Base-by-base conservation (phyloP, 768 basidiomycete genomes). In the Leccinum uliginosum region DNA sequence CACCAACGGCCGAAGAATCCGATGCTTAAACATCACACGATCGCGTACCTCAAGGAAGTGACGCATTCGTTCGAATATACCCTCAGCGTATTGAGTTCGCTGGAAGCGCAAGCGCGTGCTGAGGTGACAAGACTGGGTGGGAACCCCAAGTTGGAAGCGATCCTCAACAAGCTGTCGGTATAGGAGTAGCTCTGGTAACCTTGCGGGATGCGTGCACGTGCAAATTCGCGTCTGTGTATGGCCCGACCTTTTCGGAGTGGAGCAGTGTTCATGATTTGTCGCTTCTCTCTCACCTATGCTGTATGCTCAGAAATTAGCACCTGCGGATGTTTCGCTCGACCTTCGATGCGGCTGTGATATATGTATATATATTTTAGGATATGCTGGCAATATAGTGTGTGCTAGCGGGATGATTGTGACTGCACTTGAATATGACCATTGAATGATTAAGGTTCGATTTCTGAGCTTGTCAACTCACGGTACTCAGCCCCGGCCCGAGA, bases 41-140 rank as follows among this genome's bases (percentile, higher is more conserved):
- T 98, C 54, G 73, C 80, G 17, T 94, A 95, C 67, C 83, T 98
- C 62, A 78, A 78, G 47, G 75, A 84, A 23, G 79, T 80, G 30
- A 98, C 94, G 0, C 79, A 82, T 47, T 94, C 93, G 0, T 97
- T 98, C 64, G 87, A 84, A 1, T 98, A 98, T 68, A 96, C 93
- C 0, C 73, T 85, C 7, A 71, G 73, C 0, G 92, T 96, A 1
- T 72, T 98, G 40, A 63, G 68, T 6, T 81, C 75, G 3, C 75
- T 98, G 15, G 87, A 91, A 61, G 66, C 62, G 11, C 90, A 93
- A 69, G 84, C 86, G 0, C 67, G 80, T 4, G 75, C 71, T 0
- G 93, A 97, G 71, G 83, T 97, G 15, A 67, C 63, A 21, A 73
- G 85, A 53, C 71, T 97, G 11, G 93, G 93, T 1, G 94, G 93